Conservation (phyloP, 306 rosid species). For the Potentilla sterilis region DNA sequence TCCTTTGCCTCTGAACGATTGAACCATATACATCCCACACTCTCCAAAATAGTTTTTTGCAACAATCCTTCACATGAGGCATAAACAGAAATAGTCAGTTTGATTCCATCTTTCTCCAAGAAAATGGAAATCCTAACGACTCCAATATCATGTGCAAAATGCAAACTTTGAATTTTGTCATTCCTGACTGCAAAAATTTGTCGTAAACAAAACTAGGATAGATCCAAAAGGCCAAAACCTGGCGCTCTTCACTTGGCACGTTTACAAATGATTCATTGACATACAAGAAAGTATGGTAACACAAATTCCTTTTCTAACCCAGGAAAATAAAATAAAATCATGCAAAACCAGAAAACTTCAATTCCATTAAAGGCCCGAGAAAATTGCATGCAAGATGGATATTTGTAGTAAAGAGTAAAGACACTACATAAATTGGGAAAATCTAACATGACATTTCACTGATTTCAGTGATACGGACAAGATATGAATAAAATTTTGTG, state of each 20-base stretch:
- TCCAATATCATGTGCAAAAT: slow-evolving; percentile 7
- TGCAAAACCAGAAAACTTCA: neutral
- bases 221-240: neutral
- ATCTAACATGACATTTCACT: neutral
- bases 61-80: slow-evolving; percentile 59
- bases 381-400: neutral
- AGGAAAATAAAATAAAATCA: neutral
- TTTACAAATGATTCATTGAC: neutral
- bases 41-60: slow-evolving; percentile 95
- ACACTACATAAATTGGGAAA: neutral
- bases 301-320: neutral
- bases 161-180: neutral
- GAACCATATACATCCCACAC: slow-evolving; percentile 94
- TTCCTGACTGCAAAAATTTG: neutral
- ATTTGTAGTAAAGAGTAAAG: neutral
- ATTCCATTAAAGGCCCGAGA: neutral
- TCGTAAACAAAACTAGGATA: neutral
- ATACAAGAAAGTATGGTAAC: neutral
- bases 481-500: neutral
- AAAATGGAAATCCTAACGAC: neutral
- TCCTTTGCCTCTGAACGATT: slow-evolving; percentile 90
- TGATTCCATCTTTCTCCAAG: neutral
- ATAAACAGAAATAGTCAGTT: slow-evolving; percentile 7
- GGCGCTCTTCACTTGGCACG: neutral
- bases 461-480: neutral